Conservation (phyloP, 345 rosid genomes). For the Pistacia integerrima region DNA sequence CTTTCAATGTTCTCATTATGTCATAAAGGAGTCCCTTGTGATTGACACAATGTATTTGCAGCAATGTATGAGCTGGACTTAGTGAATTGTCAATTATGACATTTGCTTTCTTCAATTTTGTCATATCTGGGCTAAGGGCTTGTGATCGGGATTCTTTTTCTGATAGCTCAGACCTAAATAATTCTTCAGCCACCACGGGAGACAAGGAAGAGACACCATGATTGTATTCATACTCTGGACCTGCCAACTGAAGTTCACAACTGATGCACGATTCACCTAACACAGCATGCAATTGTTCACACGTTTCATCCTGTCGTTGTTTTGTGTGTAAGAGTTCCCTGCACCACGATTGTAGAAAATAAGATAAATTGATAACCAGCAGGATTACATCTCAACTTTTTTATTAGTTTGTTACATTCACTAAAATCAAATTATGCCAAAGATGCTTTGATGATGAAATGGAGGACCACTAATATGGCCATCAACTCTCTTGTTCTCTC, state of each 20-base stretch:
- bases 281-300: conserved; percentile 59
- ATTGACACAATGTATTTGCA: conserved; percentile 67
- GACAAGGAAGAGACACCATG: conserved; percentile 60
- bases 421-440: background rate
- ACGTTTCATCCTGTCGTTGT: conserved; percentile 56
- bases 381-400: background rate
- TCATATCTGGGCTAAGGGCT: conserved; percentile 65
- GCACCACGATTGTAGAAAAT: conserved; percentile 18
- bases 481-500: background rate
- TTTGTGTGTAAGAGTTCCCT: conserved; percentile 79
- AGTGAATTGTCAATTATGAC: conserved; percentile 67
- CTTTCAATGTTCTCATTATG: conserved; percentile 77
- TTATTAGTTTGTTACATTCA: background rate
- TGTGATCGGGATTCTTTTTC: conserved; percentile 52
- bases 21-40: conserved; percentile 87
- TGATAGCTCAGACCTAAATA: conserved; percentile 50
- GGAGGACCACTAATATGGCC: background rate
- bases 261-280: conserved; percentile 76
- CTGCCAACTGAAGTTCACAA: conserved; percentile 75
- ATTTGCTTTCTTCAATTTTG: conserved; percentile 51
- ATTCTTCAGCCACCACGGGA: conserved; percentile 55
- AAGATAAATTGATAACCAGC: conserved; percentile 11
- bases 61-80: conserved; percentile 79
- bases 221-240: conserved; percentile 61
- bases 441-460: background rate